Base-by-base conservation (phyloP, 1,284 basidiomycete species). In the Hemileccinum hortonii region DNA sequence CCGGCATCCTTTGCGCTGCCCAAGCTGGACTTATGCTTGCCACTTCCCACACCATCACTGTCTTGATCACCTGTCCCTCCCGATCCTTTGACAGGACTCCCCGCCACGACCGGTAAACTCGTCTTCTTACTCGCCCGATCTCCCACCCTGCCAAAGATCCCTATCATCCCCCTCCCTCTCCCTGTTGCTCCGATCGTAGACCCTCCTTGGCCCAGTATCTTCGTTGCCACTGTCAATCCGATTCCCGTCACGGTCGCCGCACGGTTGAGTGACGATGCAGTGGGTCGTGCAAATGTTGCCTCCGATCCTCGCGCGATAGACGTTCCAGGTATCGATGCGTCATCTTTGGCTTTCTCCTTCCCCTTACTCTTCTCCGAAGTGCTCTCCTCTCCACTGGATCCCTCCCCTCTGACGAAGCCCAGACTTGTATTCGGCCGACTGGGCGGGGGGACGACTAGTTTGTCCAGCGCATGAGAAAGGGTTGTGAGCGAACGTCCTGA, bases 51-150 rank as follows among this genome's bases (percentile, higher is more conserved):
- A 30, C n/a, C 40, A 29, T 41, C 44, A 29, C 12, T 6, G 24
- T 48, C 52, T 15, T 47, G 16, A 46, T 56, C 42, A 10, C 29
- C 55, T 8, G 40, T 48, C 7, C 48, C 44, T 22, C 59, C 61
- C 4, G 47, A 52, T 14, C 47, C 79, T 64, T 85, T 85, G 40
- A 80, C 75, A 38, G 83, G 82, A 60, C 82, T 84, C 15, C 73
- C 82, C 50, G 73, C 71, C 2, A 84, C 80, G 47, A 73, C 78
- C 0, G 86, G 83, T 49, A 89, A 67, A 42, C 69, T 79, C n/a
- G 83, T 77, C 63, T 81, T 81, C 69, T 80, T 80, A 64, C 87
- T 90, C 15, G 75, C 85, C 58, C 78, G 79, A 33, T 74, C 75
- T 15, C 75, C 69, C 0, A 68, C 58, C 44, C 73, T 68, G 33